Evolutionary conservation across 129 eudicot species (phyloP).

Genomic region (Flaveria linearis): DNA sequence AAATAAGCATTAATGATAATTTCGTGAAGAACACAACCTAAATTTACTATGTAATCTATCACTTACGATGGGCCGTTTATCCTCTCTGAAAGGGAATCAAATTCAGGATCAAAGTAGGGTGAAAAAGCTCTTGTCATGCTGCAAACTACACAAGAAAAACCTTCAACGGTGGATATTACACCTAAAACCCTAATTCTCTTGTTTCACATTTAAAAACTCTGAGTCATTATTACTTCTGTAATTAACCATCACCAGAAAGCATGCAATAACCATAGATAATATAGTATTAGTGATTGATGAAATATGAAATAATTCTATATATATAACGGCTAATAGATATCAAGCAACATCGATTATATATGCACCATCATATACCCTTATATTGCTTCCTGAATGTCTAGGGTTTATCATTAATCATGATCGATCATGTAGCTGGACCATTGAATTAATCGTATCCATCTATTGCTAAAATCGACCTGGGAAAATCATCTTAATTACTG

Average conservation of each 20-base stretch:
- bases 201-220: neutral
- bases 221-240: neutral
- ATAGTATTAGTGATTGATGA: neutral
- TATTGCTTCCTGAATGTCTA: slow-evolving; percentile 1
- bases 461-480: neutral
- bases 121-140: slow-evolving; percentile 52
- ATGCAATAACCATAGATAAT: too few species aligned
- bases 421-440: slow-evolving; percentile 10
- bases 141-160: slow-evolving; percentile 29
- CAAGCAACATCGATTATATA: too few species aligned
- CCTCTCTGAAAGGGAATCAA: slow-evolving; percentile 65
- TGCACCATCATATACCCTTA: too few species aligned
- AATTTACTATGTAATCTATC: neutral
- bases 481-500: neutral
- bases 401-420: slow-evolving; percentile 28
- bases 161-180: neutral
- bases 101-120: slow-evolving; percentile 87
- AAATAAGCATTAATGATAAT: neutral
- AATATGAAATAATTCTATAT: neutral
- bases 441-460: neutral
- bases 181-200: slow-evolving; percentile 8
- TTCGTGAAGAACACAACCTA: neutral
- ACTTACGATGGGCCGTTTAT: slow-evolving; percentile 71
- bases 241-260: neutral
- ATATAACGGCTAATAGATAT: too few species aligned